Conservation (phyloP, 257 asterid species). For the Ehretia macrophylla region DNA sequence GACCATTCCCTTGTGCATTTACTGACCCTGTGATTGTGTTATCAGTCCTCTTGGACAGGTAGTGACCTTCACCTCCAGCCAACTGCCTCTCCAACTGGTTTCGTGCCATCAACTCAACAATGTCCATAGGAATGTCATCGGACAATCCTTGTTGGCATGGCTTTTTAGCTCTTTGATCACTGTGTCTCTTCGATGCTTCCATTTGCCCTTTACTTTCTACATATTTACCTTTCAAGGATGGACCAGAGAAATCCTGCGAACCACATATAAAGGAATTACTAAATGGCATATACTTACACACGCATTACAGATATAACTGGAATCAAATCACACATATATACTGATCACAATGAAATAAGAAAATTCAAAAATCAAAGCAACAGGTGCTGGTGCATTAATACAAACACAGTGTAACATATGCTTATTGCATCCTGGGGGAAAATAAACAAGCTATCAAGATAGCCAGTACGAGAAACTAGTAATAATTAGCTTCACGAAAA, state of each 20-base stretch:
- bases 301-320: not conserved
- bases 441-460: no score
- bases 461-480: no score
- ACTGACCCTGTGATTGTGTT: slow-evolving; percentile 20
- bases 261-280: slow-evolving; percentile 7
- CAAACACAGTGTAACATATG: no score
- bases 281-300: not conserved
- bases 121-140: slow-evolving; percentile 86
- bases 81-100: slow-evolving; percentile 60
- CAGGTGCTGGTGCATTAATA: no score
- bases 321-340: no score
- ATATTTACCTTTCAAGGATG: not conserved
- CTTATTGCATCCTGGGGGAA: no score
- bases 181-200: slow-evolving; percentile 15
- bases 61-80: slow-evolving; percentile 28
- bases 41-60: slow-evolving; percentile 17
- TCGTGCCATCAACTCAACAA: slow-evolving; percentile 69
- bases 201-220: slow-evolving; percentile 5
- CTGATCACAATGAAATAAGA: not conserved
- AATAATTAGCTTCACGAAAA: no score
- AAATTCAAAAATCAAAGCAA: not conserved
- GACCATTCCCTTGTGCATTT: slow-evolving; percentile 20
- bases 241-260: slow-evolving; percentile 7
- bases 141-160: slow-evolving; percentile 31
- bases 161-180: slow-evolving; percentile 25